These are phyloP conservation scores for Thoreauomyces humboldtii DNA, from an alignment of 192 early-diverging fungal species.

Conservation along the genomic window DNA sequence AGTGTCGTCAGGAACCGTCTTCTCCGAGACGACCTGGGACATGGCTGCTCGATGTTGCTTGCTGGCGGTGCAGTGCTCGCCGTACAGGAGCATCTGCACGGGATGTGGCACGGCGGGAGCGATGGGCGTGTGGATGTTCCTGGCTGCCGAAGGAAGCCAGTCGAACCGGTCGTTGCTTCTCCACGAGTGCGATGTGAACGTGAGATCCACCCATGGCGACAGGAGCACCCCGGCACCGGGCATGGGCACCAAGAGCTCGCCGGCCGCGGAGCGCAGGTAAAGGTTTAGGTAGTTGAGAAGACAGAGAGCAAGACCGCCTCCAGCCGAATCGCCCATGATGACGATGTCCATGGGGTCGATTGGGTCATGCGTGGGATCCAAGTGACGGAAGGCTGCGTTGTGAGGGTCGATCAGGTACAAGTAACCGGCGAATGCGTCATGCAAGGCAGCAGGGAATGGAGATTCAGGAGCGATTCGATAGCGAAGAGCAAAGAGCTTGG, in stretches of 20 bases:
- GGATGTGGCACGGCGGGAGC: constrained; percentile 31
- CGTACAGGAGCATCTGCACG: constrained; percentile 42
- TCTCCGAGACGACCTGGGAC: neutral
- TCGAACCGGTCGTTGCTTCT: constrained; percentile 31
- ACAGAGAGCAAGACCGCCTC: constrained; percentile 26
- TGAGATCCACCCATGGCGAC: constrained; percentile 43
- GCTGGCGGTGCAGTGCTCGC: constrained; percentile 20
- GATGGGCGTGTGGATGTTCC: constrained; percentile 35
- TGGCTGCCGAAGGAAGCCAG: constrained; percentile 33
- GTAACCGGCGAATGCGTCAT: constrained; percentile 48
- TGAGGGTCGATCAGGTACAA: constrained; percentile 41
- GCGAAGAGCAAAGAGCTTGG: constrained; percentile 30
- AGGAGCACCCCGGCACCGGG: constrained; percentile 24
- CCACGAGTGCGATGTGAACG: constrained; percentile 36
- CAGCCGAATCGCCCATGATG: constrained; percentile 43
- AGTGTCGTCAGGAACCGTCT: neutral
- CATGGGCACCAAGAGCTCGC: constrained; percentile 27
- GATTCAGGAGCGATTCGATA: constrained; percentile 48
- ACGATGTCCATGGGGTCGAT: constrained; percentile 38
- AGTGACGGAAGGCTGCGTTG: constrained; percentile 34
- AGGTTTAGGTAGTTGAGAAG: constrained; percentile 47
- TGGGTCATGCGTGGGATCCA: constrained; percentile 29
- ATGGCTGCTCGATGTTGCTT: neutral
- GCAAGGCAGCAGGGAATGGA: constrained; percentile 46
- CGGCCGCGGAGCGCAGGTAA: constrained; percentile 27